Base-by-base conservation (phyloP, 208 protist genomes). In the Phytomonas sp. region DNA sequence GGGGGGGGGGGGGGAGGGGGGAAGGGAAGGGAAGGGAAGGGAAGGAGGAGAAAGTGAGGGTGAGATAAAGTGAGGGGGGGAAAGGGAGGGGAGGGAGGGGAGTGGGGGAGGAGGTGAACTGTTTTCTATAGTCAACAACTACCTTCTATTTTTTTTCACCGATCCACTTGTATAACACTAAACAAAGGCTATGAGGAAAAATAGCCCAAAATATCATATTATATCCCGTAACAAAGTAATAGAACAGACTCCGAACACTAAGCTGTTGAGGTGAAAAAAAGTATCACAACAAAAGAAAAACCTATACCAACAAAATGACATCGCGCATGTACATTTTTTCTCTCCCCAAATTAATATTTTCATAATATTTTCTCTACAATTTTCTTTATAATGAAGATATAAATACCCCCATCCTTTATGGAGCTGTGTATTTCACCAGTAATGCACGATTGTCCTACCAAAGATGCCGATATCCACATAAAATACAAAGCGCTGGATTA, bases 211-310 rank as follows among this genome's bases (percentile, higher is more conserved):
- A 2, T 23, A 59, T 70, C 14, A 8, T 37, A 37, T 37, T 37
- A 8, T 37, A 37, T 37, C 8, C 34, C 34, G 34, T 37, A 64
- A 71, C 31, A 76, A 71, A 70, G 23, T 60, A 63, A 65, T n/a
- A 70, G 59, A 75, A 73, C 1, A 40, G 52, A 63, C 37, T 56
- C 19, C 62, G 36, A 66, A 29, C 8, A 70, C 32, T 67, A 61
- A 52, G 29, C 4, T 11, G 56, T 8, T 60, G 33, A 6, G 60
- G 56, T 6, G 31, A 19, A 19, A 11, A 62, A 11, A 6, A 63
- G 52, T 19, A 63, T 36, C 26, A 42, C 8, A 23, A n/a, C n/a
- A n/a, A n/a, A n/a, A n/a, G n/a, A n/a, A n/a, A n/a, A n/a, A n/a
- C n/a, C n/a, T n/a, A n/a, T n/a, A n/a, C n/a, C n/a, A n/a, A n/a